These are phyloP conservation scores for Pyrus hybrid DNA, from an alignment of 331 rosid genomes.

Conservation along the genomic window DNA sequence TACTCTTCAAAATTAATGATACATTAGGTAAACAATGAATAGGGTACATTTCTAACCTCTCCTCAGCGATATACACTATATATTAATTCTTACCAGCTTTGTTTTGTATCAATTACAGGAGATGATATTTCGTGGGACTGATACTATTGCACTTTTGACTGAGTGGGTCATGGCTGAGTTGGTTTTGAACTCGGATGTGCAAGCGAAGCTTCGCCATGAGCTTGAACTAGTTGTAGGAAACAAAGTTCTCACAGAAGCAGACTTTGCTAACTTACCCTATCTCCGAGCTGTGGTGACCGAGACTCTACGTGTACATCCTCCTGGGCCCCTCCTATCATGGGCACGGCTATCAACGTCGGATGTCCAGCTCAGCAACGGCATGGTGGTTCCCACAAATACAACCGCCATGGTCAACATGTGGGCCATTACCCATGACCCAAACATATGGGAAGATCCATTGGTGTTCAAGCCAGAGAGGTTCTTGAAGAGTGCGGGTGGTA, in stretches of 20 bases:
- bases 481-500: conserved; percentile 7
- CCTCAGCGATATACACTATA: no score
- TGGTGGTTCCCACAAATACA: conserved; percentile 41
- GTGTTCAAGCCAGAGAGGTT: conserved; percentile 52
- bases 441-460: conserved; percentile 30
- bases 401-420: conserved; percentile 56
- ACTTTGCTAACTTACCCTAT: conserved; percentile 28
- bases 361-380: conserved; percentile 41
- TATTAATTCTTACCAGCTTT: no score
- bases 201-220: conserved; percentile 23
- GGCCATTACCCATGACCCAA: conserved; percentile 50
- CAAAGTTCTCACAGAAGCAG: conserved; percentile 20
- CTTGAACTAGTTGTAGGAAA: conserved; percentile 20
- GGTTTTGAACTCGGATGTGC: conserved; percentile 31
- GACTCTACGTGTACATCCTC: conserved; percentile 43
- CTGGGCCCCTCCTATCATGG: conserved; percentile 47
- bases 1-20: no score
- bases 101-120: conserved; percentile 20
- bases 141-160: conserved; percentile 39
- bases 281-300: conserved; percentile 41
- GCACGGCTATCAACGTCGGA: conserved; percentile 42
- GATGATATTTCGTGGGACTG: conserved; percentile 53
- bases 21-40: no score
- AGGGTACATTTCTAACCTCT: not conserved
- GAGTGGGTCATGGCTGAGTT: conserved; percentile 57